Evolutionary conservation across 2,329 filamentous ascomycete genomes (phyloP).

Genomic region (Fusarium euwallaceae): DNA sequence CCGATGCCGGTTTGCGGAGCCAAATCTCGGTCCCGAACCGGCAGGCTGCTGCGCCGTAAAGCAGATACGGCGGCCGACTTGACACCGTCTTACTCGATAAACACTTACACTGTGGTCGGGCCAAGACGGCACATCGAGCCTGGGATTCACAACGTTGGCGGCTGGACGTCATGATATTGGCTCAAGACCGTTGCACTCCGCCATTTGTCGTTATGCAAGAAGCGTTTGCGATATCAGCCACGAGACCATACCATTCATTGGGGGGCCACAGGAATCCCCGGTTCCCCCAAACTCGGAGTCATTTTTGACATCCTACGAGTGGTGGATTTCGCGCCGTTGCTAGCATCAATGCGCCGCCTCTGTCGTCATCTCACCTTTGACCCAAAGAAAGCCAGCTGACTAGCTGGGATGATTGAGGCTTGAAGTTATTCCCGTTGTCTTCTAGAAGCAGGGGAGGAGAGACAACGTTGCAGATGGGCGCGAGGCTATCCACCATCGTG

Average conservation of each 20-base stretch:
- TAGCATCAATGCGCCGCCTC: slow-evolving; percentile 17
- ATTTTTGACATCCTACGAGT: background rate
- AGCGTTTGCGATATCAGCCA: background rate
- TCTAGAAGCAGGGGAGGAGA: slow-evolving; percentile 25
- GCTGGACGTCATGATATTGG: background rate
- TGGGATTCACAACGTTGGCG: slow-evolving; percentile 6
- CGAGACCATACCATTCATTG: background rate
- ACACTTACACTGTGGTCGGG: background rate
- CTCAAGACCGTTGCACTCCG: background rate
- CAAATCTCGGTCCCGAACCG: slow-evolving; percentile 1
- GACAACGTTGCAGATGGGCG: slow-evolving; percentile 15
- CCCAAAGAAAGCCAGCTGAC: background rate
- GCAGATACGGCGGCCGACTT: slow-evolving; percentile 13
- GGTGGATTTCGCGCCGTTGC: slow-evolving; percentile 1
- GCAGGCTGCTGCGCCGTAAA: background rate
- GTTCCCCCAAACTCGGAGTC: background rate
- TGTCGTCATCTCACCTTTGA: slow-evolving; percentile 19
- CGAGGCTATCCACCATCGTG: slow-evolving; percentile 14
- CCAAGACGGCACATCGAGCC: slow-evolving; percentile 12
- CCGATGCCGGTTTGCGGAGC: slow-evolving; percentile 13
- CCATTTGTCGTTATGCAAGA: background rate
- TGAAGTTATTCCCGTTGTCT: slow-evolving; percentile 24
- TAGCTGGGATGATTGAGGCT: slow-evolving; percentile 8
- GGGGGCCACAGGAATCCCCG: background rate
- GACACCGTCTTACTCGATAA: background rate